phyloP scores from a whole-genome alignment of 805 yeast species.

The Wickerhamiella azymoides region DNA sequence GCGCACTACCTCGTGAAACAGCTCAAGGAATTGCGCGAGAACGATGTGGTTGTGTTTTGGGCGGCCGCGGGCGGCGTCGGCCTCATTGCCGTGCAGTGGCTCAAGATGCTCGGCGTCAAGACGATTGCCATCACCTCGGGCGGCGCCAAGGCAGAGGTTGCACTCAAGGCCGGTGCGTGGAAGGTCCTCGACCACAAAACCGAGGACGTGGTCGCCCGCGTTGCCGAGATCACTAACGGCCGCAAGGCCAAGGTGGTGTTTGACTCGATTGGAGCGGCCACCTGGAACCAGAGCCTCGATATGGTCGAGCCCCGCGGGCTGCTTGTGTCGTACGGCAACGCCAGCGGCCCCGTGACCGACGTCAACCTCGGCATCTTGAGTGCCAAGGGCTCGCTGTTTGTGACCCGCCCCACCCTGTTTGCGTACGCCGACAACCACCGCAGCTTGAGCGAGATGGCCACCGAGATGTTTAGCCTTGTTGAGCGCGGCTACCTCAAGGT shows the following conservation, averaged over 20 bases:
- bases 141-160: conserved; percentile 52
- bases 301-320: conserved; percentile 54
- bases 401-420: conserved; percentile 46
- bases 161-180: conserved; percentile 66
- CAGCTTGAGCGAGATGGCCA: conserved; percentile 35
- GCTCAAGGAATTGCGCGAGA: conserved; percentile 51
- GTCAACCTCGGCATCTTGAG: conserved; percentile 35
- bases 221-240: conserved; percentile 23
- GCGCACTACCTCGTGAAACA: conserved; percentile 58
- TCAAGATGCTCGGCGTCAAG: conserved; percentile 51
- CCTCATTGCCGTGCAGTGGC: conserved; percentile 49
- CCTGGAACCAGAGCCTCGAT: conserved; percentile 50
- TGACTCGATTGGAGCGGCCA: conserved; percentile 41
- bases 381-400: conserved; percentile 47
- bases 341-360: conserved; percentile 74
- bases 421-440: conserved; percentile 41
- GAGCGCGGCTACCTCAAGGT: conserved; percentile 25
- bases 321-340: conserved; percentile 66
- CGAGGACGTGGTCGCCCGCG: conserved; percentile 22
- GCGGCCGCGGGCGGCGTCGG: conserved; percentile 98
- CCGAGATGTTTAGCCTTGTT: conserved; percentile 22
- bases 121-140: conserved; percentile 79
- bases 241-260: conserved; percentile 24
- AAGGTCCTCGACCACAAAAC: conserved; percentile 34
- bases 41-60: conserved; percentile 62